These are phyloP conservation scores for Styphnolobium japonicum DNA, from an alignment of 306 rosid genomes.

Conservation along the genomic window DNA sequence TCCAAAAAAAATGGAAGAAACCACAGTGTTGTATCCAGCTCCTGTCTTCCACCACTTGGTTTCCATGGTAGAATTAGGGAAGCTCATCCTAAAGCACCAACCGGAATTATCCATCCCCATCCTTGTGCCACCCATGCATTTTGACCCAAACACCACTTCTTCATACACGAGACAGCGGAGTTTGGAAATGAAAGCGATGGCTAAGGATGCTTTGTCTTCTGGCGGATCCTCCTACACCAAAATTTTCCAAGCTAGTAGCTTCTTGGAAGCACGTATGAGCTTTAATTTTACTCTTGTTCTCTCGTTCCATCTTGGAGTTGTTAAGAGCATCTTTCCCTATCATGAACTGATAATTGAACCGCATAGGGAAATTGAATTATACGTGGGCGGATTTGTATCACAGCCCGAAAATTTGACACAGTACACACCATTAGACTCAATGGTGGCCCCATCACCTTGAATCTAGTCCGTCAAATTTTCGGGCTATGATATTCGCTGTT, in stretches of 20 bases:
- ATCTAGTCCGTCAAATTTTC: too few species aligned
- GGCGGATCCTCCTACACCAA: slow-evolving; percentile 15
- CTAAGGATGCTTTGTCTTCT: slow-evolving; percentile 5
- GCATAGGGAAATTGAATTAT: too few species aligned
- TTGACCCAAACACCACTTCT: background rate
- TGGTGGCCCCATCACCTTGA: too few species aligned
- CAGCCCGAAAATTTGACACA: too few species aligned
- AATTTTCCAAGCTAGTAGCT: background rate
- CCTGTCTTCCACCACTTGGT: slow-evolving; percentile 4
- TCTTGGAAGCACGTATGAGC: slow-evolving; percentile 19
- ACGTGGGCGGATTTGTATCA: too few species aligned
- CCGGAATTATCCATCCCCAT: background rate
- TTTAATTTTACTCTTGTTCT: too few species aligned
- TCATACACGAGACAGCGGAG: slow-evolving; percentile 7
- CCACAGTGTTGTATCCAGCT: slow-evolving; percentile 19
- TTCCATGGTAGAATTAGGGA: slow-evolving; percentile 29
- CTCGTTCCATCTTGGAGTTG: too few species aligned
- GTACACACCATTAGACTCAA: too few species aligned
- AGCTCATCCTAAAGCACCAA: slow-evolving; percentile 9
- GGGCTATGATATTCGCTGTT: too few species aligned
- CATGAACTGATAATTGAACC: too few species aligned
- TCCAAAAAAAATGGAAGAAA: background rate
- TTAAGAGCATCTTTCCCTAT: too few species aligned
- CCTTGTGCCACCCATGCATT: slow-evolving; percentile 7
- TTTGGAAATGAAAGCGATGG: slow-evolving; percentile 21